These are phyloP conservation scores for Penicillium olsonii DNA, from an alignment of 2,329 filamentous ascomycete genomes.

Conservation along the genomic window DNA sequence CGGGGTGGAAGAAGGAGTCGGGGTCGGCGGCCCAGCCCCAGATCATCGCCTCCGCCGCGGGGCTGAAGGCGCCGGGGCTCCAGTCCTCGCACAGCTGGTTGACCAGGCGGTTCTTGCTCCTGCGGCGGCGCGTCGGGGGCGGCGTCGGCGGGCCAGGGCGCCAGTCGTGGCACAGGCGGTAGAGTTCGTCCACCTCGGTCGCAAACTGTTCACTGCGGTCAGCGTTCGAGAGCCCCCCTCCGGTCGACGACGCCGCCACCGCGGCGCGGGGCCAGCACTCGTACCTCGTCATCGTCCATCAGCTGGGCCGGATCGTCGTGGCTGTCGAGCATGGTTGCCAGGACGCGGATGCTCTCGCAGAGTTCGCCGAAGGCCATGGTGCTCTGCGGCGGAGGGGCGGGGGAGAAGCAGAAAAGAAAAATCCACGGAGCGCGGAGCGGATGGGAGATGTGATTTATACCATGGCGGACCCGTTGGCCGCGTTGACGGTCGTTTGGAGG, in stretches of 20 bases:
- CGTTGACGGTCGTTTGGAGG: background rate
- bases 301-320: background rate
- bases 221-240: background rate
- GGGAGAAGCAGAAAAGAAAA: background rate
- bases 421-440: background rate
- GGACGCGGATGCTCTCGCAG: background rate
- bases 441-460: background rate
- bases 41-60: background rate
- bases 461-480: background rate
- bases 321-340: background rate
- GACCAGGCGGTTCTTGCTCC: background rate
- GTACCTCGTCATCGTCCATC: background rate
- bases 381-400: background rate
- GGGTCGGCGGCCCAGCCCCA: background rate
- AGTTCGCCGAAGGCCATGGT: background rate
- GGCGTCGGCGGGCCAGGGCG: too few relatives aligned
- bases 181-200: background rate
- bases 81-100: background rate
- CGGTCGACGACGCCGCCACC: background rate
- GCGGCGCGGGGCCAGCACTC: background rate
- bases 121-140: background rate
- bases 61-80: background rate
- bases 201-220: background rate
- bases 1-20: background rate
- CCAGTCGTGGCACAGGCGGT: background rate